Evolutionary conservation across 495 filamentous ascomycete species (phyloP).

Genomic region (Trichocladium uniseriatum): DNA sequence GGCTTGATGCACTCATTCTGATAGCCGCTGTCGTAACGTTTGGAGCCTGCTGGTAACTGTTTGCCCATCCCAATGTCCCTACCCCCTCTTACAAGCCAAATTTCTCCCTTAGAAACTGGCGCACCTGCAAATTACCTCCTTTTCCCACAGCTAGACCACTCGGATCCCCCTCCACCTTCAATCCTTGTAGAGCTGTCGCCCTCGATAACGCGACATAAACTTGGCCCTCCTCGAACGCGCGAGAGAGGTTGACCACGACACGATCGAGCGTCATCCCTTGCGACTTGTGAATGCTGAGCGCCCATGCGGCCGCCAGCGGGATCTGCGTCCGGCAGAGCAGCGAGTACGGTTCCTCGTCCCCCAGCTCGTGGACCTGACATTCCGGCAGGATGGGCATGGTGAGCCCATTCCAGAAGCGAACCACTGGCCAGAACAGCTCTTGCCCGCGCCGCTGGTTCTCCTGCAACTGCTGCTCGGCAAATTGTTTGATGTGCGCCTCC

Average conservation of each 20-base stretch:
- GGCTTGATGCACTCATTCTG: too few species aligned
- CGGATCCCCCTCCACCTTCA: conserved; percentile 38
- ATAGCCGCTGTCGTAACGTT: too few species aligned
- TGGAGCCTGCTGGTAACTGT: too few species aligned
- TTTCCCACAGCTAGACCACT: conserved; percentile 17
- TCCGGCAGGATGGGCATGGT: conserved; percentile 36
- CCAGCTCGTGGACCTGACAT: conserved; percentile 39
- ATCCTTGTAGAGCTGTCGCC: conserved; percentile 68
- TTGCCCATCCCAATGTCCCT: too few species aligned
- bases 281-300: conserved; percentile 87
- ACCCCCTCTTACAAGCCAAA: conserved; percentile 16
- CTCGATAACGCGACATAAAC: conserved; percentile 70
- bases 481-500: conserved; percentile 24
- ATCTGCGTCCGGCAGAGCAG: conserved; percentile 70
- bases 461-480: conserved; percentile 17
- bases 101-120: conserved; percentile 13
- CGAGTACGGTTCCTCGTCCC: conserved; percentile 41
- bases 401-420: conserved; percentile 51
- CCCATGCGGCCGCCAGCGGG: conserved; percentile 87
- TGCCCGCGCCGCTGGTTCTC: not conserved
- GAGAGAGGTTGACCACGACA: conserved; percentile 78
- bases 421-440: conserved; percentile 59
- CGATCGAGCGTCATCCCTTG: conserved; percentile 89
- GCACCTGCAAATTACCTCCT: conserved; percentile 14
- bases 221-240: conserved; percentile 84